Base-by-base conservation (phyloP, 2,329 filamentous ascomycete genomes). In the Monilinia aucupariae region DNA sequence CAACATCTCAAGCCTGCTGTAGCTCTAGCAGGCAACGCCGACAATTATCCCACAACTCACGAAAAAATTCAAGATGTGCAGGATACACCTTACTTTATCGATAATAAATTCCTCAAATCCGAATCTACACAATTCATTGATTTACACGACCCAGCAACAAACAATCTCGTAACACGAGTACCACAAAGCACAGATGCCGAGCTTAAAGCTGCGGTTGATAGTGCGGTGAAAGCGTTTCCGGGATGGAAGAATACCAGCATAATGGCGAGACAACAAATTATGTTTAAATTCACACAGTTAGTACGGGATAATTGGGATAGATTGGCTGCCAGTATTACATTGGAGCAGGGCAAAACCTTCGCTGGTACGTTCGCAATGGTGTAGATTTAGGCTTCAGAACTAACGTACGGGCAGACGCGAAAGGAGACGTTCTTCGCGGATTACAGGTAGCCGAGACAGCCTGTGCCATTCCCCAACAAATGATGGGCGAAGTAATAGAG, bases 311-410 rank as follows among this genome's bases (percentile, higher is more conserved):
- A 94, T 78, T 92, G 89, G 89, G 90, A 94, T 75, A 82, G 90
- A 22, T 78, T 94, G 68, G 90, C 90, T 20, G 90, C 90, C 15
- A 91, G 88, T 78, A 94, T 94, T 75, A 92, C 89, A 8, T 81
- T 93, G 63, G 90, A 94, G 79, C 90, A 94, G 80, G 90, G 90
- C 75, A 94, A 94, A 83, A 94, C 90, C 0, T 88, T 93, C 75
- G 88, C 87, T 60, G 72, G 72, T 73, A 69, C 48, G 67, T 56
- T 49, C 12, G n/a, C 27, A 12, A 13, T 27, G 20, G n/a, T 43
- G 9, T 45, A 32, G 10, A 13, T 30, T 30, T 22, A 9, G 13
- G n/a, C 15, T 6, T 41, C 20, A 37, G 37, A 22, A 48, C 56
- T 65, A 50, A 65, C 32, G 17, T 49, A 30, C 1, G 12, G 17